Percentiles rank a stretch among this genome's conserved stretches.
Conservation (phyloP, 1,139 yeast genomes). For the Lodderomyces metapsilosis region DNA sequence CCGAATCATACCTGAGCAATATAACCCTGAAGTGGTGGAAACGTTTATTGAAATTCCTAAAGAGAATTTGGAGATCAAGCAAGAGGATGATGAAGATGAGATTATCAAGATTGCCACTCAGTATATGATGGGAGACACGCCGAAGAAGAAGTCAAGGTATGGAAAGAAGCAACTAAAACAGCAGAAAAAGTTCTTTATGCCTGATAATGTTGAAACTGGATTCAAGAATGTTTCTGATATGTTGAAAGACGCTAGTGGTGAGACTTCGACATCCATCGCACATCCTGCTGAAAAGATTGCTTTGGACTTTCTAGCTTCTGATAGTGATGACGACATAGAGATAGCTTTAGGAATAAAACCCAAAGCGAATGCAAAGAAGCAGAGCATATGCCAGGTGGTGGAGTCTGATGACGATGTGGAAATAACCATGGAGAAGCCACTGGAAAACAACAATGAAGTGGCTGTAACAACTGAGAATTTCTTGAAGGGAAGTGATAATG, state of each 20-base stretch:
- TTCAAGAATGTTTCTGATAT: conserved; percentile 57
- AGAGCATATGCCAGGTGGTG: neutral
- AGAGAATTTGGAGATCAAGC: conserved; percentile 57
- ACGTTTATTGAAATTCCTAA: conserved; percentile 63
- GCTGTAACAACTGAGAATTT: neutral
- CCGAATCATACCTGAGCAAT: conserved; percentile 62
- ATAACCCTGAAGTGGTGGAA: conserved; percentile 56
- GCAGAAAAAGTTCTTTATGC: conserved; percentile 63
- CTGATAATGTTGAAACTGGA: conserved; percentile 73
- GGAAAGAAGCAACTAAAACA: conserved; percentile 14
- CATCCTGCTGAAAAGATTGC: too few species aligned
- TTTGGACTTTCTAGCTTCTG: conserved; percentile 27
- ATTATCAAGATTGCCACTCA: conserved; percentile 62
- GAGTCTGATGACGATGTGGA: neutral
- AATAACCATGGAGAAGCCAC: neutral
- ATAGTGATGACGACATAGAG: conserved; percentile 14
- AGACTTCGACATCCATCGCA: conserved; percentile 15
- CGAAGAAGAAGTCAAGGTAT: neutral
- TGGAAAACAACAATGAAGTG: neutral
- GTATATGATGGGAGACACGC: conserved; percentile 31
- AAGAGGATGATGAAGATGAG: conserved; percentile 62
- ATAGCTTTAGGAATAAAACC: neutral
- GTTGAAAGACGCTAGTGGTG: conserved; percentile 32
- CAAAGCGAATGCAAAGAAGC: neutral
- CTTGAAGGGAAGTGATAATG: neutral